Percentiles rank a stretch among this genome's conserved stretches.
Conservation (phyloP, 345 rosid genomes). For the Hevea brasiliensis region DNA sequence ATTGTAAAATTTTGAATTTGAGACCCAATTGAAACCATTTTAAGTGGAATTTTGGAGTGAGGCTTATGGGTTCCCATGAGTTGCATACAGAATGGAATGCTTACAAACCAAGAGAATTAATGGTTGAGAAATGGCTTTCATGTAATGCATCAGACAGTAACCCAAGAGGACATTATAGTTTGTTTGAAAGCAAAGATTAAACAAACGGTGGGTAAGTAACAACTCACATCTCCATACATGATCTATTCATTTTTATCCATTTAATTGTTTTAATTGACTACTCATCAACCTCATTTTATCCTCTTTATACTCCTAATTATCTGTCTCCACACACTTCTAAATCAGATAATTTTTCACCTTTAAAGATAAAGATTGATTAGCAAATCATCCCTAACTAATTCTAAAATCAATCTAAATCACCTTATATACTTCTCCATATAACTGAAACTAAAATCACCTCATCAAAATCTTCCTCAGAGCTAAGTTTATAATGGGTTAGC, state of each 20-base stretch:
- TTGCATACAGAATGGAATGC: constrained; percentile 18
- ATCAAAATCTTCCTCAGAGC: too few species aligned
- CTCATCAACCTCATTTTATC: background rate
- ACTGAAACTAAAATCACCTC: too few species aligned
- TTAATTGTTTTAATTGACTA: background rate
- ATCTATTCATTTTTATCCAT: background rate
- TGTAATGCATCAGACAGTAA: constrained; percentile 29
- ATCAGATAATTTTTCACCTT: background rate
- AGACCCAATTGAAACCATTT: too few species aligned
- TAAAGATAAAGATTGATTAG: constrained; percentile 10
- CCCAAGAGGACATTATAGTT: constrained; percentile 8
- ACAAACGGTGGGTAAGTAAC: constrained; percentile 43
- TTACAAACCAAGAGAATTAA: constrained; percentile 30
- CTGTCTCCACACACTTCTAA: background rate
- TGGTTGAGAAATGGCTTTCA: constrained; percentile 53
- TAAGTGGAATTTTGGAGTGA: too few species aligned
- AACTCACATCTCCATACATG: constrained; percentile 3
- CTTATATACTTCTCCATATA: too few species aligned
- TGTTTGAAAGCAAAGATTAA: constrained; percentile 44
- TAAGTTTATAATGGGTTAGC: too few species aligned
- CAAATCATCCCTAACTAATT: too few species aligned
- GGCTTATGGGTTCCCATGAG: too few species aligned
- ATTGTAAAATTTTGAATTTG: too few species aligned
- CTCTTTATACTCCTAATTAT: background rate
- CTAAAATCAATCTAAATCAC: too few species aligned